Conservation (phyloP, 768 basidiomycete species). For the Mycena olivaceomarginata region DNA sequence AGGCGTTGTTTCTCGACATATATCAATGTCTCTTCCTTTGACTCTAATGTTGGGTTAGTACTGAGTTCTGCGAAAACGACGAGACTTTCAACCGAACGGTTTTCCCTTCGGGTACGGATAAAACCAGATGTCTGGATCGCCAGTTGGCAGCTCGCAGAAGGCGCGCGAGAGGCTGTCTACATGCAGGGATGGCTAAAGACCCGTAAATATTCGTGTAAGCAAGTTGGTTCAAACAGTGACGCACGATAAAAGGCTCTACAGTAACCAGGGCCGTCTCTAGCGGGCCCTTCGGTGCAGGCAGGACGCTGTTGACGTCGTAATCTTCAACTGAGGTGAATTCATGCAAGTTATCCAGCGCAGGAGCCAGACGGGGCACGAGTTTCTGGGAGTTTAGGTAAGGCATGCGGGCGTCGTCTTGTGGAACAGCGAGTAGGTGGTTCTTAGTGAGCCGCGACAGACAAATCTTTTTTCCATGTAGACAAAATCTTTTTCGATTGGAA, state of each 20-base stretch:
- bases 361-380: conserved; percentile 20
- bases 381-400: conserved; percentile 32
- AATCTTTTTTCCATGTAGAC: conserved; percentile 5
- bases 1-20: conserved; percentile 49
- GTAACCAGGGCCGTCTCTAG: conserved; percentile 39
- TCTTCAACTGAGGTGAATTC: conserved; percentile 41
- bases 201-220: background rate
- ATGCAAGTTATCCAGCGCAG: conserved; percentile 33
- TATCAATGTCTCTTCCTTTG: conserved; percentile 44
- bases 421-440: background rate
- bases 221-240: background rate
- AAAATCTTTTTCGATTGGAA: conserved; percentile 2
- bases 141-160: conserved; percentile 33
- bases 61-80: background rate
- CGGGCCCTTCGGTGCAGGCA: conserved; percentile 35
- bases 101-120: conserved; percentile 47
- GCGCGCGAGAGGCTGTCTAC: conserved; percentile 41
- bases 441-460: background rate
- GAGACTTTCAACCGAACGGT: conserved; percentile 36
- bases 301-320: conserved; percentile 45
- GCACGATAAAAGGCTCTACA: conserved; percentile 45
- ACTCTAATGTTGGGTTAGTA: conserved; percentile 24
- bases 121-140: conserved; percentile 40
- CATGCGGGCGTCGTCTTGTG: conserved; percentile 1
- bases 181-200: conserved; percentile 39